Evolutionary conservation across 2,329 filamentous ascomycete species (phyloP).

Genomic region (Corinectria fuckeliana): DNA sequence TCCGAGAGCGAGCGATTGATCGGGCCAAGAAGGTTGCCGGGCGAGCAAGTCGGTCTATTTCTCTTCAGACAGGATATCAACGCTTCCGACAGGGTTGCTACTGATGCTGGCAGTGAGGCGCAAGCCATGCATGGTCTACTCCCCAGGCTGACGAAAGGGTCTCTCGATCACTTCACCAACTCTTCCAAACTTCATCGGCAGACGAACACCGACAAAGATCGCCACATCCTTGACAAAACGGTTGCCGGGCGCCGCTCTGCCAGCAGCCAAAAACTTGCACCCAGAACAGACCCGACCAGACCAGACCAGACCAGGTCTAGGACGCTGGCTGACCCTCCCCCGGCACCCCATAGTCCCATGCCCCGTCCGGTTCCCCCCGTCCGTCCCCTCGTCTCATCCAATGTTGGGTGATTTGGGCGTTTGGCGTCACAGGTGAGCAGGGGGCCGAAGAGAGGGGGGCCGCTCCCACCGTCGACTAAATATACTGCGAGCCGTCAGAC

Average conservation of each 20-base stretch:
- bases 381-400: constrained; percentile 26
- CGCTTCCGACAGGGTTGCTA: no score
- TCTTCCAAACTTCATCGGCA: not conserved
- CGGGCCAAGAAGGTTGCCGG: not conserved
- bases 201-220: not conserved
- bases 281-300: constrained; percentile 10
- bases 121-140: not conserved
- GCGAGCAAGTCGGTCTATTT: not conserved
- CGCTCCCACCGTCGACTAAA: constrained; percentile 28
- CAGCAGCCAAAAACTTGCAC: not conserved
- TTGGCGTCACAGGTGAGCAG: constrained; percentile 37
- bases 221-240: not conserved
- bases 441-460: constrained; percentile 15
- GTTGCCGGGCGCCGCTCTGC: not conserved
- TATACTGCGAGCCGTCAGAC: constrained; percentile 17
- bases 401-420: constrained; percentile 34
- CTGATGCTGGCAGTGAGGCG: not conserved
- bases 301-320: constrained; percentile 9
- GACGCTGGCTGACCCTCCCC: constrained; percentile 11
- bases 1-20: not conserved
- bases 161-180: not conserved
- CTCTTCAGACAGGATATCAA: not conserved
- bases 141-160: not conserved
- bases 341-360: constrained; percentile 22
- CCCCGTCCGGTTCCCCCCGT: not conserved